A percentile compares a stretch with the other conserved stretches of the same genome.
These are phyloP conservation scores for Talaromyces marneffei DNA, from an alignment of 2,329 filamentous ascomycete species.

Conservation along the genomic window DNA sequence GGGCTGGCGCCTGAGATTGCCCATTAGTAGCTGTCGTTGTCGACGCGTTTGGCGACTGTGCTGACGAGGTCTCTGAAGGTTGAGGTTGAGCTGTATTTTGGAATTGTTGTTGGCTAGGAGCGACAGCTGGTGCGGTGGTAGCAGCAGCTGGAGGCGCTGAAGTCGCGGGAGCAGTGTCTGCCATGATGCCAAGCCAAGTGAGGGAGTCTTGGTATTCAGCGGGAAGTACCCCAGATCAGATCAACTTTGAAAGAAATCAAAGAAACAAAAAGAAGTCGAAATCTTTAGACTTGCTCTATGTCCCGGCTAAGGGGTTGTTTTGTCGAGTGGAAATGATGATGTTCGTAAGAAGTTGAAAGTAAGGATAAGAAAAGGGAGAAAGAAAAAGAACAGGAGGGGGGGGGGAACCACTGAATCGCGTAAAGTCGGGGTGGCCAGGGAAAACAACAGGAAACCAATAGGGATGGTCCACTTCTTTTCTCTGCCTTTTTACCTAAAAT, in stretches of 20 bases:
- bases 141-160: constrained; percentile 3
- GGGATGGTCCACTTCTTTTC: not conserved
- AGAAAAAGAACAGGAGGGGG: constrained; percentile 11
- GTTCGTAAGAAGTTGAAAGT: constrained; percentile 2
- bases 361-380: constrained; percentile 8
- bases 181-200: constrained; percentile 22
- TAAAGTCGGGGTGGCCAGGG: constrained; percentile 9
- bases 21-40: constrained; percentile 1
- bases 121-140: constrained; percentile 2
- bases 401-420: constrained; percentile 16
- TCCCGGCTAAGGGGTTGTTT: too few species aligned
- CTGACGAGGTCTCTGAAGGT: constrained; percentile 6
- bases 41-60: constrained; percentile 9
- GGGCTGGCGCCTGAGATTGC: not conserved
- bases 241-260: constrained; percentile 6
- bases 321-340: not conserved
- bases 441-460: not conserved
- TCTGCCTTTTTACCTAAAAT: not conserved
- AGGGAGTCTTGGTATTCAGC: constrained; percentile 18
- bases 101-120: constrained; percentile 1
- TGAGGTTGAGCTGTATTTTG: not conserved
- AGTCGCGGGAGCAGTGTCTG: constrained; percentile 17
- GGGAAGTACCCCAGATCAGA: constrained; percentile 12
- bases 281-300: not conserved
- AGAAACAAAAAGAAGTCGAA: not conserved